These are phyloP conservation scores for Talaromyces sp. DNA, from an alignment of 2,329 filamentous ascomycete genomes.

Conservation along the genomic window DNA sequence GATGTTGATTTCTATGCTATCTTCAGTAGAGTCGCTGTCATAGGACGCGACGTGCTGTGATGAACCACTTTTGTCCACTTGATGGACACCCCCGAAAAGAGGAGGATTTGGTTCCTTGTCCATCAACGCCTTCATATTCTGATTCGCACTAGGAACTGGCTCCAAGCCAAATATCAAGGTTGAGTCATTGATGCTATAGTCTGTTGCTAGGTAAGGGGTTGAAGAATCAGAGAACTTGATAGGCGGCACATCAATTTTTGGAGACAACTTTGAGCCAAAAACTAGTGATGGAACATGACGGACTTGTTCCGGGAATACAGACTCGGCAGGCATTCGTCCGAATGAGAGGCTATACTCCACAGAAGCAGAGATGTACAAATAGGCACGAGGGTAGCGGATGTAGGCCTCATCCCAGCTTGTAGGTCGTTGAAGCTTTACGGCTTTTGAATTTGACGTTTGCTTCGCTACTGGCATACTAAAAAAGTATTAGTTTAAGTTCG, in stretches of 20 bases:
- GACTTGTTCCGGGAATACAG: background rate
- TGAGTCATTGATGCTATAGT: background rate
- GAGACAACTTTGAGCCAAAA: background rate
- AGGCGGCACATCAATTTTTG: background rate
- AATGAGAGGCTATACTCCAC: conserved; percentile 25
- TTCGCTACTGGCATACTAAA: background rate
- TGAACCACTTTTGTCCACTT: background rate
- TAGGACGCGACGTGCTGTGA: background rate
- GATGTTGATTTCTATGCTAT: background rate
- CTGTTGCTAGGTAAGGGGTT: background rate
- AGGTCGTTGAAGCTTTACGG: conserved; percentile 19
- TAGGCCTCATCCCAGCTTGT: conserved; percentile 28
- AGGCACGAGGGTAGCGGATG: conserved; percentile 25
- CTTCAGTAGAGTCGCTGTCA: background rate
- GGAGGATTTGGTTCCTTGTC: background rate
- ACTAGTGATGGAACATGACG: background rate
- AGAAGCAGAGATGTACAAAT: conserved; percentile 28
- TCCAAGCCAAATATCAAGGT: background rate
- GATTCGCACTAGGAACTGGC: background rate
- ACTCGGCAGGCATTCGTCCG: background rate
- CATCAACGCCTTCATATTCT: background rate
- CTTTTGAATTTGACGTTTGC: background rate
- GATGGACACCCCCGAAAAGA: background rate
- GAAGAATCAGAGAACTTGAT: background rate
- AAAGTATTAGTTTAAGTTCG: background rate